Conservation (phyloP, 306 rosid genomes). For the Lupinus albus region DNA sequence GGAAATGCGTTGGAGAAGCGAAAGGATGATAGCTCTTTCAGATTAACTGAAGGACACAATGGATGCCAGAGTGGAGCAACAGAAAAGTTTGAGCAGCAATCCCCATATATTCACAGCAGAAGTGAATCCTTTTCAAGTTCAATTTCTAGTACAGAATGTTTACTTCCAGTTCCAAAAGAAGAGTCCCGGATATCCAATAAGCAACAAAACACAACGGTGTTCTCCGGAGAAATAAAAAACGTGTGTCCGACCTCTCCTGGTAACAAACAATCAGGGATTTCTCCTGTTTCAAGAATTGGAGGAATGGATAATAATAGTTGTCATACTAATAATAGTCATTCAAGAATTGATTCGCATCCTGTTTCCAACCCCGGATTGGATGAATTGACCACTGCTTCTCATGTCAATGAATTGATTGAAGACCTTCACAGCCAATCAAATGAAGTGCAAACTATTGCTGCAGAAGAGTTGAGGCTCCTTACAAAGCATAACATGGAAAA, state of each 20-base stretch:
- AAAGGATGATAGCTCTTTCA: conserved; percentile 47
- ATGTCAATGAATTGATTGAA: conserved; percentile 67
- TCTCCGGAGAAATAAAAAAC: conserved; percentile 68
- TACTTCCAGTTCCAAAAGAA: conserved; percentile 58
- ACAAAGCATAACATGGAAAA: conserved; percentile 83
- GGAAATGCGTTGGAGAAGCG: conserved; percentile 57
- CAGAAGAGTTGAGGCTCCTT: conserved; percentile 89
- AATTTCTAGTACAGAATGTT: conserved; percentile 66
- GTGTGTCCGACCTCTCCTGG: conserved; percentile 46
- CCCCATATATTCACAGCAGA: conserved; percentile 71
- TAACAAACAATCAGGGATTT: conserved; percentile 45
- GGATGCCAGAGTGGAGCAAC: conserved; percentile 52
- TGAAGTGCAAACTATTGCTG: conserved; percentile 73
- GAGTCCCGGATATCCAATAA: conserved; percentile 48
- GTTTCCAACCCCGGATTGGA: conserved; percentile 46
- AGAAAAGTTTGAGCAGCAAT: conserved; percentile 56
- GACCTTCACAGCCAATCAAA: conserved; percentile 68
- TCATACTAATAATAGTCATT: conserved; percentile 36
- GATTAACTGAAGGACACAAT: conserved; percentile 53
- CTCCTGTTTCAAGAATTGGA: conserved; percentile 44
- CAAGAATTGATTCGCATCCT: conserved; percentile 43
- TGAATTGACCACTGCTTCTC: conserved; percentile 59
- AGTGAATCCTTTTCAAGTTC: conserved; percentile 86
- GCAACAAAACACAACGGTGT: no score
- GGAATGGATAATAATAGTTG: conserved; percentile 47